Evolutionary conservation across 2,329 filamentous ascomycete species (phyloP).

Genomic region (Phialemoniopsis sp.): DNA sequence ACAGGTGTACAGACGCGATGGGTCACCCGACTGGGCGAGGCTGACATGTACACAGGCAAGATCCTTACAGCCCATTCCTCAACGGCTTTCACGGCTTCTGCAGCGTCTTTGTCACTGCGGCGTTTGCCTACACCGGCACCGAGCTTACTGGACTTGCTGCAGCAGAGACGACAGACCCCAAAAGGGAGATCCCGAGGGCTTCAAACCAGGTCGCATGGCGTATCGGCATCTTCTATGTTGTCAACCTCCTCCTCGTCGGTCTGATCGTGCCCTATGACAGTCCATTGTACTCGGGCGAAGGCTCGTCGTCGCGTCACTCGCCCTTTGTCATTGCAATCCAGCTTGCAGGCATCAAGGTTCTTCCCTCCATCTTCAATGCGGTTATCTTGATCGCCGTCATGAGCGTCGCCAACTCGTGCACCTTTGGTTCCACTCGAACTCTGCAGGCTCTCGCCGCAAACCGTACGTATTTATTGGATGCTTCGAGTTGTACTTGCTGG

Average conservation of each 20-base stretch:
- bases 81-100: conserved; percentile 40
- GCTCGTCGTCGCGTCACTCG: conserved; percentile 26
- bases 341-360: conserved; percentile 35
- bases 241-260: conserved; percentile 37
- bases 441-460: conserved; percentile 35
- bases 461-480: conserved; percentile 10
- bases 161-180: conserved; percentile 37
- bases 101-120: conserved; percentile 39
- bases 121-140: conserved; percentile 40
- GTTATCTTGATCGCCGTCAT: conserved; percentile 39
- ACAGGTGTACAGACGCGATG: too few species aligned
- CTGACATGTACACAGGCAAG: conserved; percentile 1
- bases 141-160: conserved; percentile 41
- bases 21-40: background rate
- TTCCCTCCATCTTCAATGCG: conserved; percentile 43
- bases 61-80: conserved; percentile 31
- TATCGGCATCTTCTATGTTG: conserved; percentile 40
- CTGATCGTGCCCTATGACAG: conserved; percentile 31
- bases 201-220: conserved; percentile 46
- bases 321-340: conserved; percentile 41
- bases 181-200: conserved; percentile 36
- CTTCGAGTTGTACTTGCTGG: background rate
- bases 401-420: conserved; percentile 37
- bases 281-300: conserved; percentile 23
- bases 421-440: conserved; percentile 38